A percentile compares a stretch with the other conserved stretches of the same genome.
Evolutionary conservation across 805 yeast species (phyloP).

Genomic region (Cyberlindnera sargentensis): DNA sequence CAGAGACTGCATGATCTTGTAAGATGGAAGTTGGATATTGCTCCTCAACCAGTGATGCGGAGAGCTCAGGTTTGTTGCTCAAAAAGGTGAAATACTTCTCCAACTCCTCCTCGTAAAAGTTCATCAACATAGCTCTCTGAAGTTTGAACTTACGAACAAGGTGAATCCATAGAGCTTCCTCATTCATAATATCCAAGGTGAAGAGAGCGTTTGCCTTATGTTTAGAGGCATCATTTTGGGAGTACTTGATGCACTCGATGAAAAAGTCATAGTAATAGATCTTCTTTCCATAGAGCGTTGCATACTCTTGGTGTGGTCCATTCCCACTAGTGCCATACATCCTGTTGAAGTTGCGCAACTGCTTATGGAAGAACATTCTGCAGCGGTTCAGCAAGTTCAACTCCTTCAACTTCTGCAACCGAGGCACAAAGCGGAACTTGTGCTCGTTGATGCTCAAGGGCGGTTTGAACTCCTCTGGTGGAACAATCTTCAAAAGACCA

Average conservation of each 20-base stretch:
- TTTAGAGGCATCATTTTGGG: conserved; percentile 5
- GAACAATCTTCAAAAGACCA: conserved; percentile 72
- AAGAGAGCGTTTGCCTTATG: conserved; percentile 6
- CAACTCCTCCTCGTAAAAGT: conserved; percentile 23
- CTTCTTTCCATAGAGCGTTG: conserved; percentile 6
- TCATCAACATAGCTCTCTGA: conserved; percentile 8
- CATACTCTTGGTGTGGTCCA: not conserved
- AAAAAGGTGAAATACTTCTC: conserved; percentile 29
- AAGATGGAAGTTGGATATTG: conserved; percentile 28
- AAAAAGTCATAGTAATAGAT: conserved; percentile 34
- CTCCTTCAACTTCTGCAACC: conserved; percentile 63
- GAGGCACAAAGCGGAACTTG: conserved; percentile 56
- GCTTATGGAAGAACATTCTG: conserved; percentile 53
- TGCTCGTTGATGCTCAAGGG: conserved; percentile 46
- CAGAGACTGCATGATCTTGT: conserved; percentile 9
- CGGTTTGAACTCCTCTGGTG: conserved; percentile 48
- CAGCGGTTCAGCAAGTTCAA: conserved; percentile 57
- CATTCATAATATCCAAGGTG: conserved; percentile 7
- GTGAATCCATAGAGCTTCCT: conserved; percentile 23
- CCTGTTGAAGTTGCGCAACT: conserved; percentile 48
- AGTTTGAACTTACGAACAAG: conserved; percentile 13
- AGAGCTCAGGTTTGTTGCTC: conserved; percentile 19
- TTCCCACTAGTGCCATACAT: conserved; percentile 27
- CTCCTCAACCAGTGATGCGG: conserved; percentile 19
- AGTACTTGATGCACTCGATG: conserved; percentile 26